Evolutionary conservation across 345 rosid species (phyloP).

Genomic region (Turritis glabra): DNA sequence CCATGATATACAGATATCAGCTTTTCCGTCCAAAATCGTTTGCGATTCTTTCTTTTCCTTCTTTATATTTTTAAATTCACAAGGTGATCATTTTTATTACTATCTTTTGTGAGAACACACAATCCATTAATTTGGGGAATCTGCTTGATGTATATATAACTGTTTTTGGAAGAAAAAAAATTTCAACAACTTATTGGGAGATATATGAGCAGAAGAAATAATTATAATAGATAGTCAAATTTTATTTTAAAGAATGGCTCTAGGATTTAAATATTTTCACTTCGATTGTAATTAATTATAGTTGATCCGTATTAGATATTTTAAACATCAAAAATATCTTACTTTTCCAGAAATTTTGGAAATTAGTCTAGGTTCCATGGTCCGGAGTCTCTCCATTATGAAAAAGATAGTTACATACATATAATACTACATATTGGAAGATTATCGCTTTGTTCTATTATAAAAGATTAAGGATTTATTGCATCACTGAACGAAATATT

Average conservation of each 20-base stretch:
- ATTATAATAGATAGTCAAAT: background rate
- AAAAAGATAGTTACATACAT: background rate
- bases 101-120: constrained; percentile 1
- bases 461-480: background rate
- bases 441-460: background rate
- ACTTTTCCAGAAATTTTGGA: background rate
- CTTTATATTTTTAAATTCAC: background rate
- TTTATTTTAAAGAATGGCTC: background rate
- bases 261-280: background rate
- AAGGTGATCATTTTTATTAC: background rate
- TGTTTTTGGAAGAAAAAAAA: too few species aligned
- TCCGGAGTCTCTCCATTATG: background rate
- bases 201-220: background rate
- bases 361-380: background rate
- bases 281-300: background rate
- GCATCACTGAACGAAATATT: background rate
- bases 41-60: background rate
- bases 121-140: background rate
- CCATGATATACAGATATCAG: background rate
- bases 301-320: background rate
- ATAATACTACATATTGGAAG: background rate
- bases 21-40: constrained; percentile 11
- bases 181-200: background rate
- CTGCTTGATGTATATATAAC: constrained; percentile 21
- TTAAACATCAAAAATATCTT: background rate